Percentiles rank a stretch among this genome's conserved stretches.
These are phyloP conservation scores for Paraphoma sp. DNA, from an alignment of 2,329 filamentous ascomycete genomes.

Conservation along the genomic window DNA sequence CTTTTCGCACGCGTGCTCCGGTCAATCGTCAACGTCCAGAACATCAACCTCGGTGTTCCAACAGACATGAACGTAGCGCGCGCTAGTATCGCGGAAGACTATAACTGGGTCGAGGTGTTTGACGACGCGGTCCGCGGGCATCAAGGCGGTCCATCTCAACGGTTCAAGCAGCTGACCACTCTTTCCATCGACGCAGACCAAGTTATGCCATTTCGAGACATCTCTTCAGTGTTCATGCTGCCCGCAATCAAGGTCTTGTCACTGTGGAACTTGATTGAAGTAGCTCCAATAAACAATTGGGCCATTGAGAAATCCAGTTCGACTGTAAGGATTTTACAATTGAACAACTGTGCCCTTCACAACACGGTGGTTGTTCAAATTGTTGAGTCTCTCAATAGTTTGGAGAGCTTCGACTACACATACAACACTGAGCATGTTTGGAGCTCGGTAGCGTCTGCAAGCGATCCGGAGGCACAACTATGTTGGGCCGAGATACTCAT, in stretches of 20 bases:
- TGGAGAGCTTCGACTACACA: not conserved
- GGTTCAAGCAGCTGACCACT: not conserved
- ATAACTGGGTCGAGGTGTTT: not conserved
- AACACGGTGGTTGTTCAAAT: not conserved
- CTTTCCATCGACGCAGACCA: not conserved
- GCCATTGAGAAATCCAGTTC: not conserved
- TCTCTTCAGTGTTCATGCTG: not conserved
- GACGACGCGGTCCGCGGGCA: not conserved
- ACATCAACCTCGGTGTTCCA: not conserved
- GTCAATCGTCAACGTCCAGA: not conserved
- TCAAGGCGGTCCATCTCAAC: not conserved
- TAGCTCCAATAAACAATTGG: not conserved
- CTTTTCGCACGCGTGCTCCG: not conserved
- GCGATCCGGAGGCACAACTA: not conserved
- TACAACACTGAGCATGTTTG: not conserved
- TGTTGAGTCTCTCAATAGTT: not conserved
- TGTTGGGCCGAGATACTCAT: not conserved
- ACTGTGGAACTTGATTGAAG: not conserved
- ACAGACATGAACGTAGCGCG: not conserved
- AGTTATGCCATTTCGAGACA: not conserved
- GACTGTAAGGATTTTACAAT: not conserved
- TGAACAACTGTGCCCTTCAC: not conserved
- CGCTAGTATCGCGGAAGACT: not conserved
- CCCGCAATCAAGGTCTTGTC: not conserved
- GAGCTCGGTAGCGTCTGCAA: constrained; percentile 3